A percentile compares a stretch with the other conserved stretches of the same genome.
phyloP scores from a whole-genome alignment of 1,284 basidiomycete genomes.

The Trametes pubescens region DNA sequence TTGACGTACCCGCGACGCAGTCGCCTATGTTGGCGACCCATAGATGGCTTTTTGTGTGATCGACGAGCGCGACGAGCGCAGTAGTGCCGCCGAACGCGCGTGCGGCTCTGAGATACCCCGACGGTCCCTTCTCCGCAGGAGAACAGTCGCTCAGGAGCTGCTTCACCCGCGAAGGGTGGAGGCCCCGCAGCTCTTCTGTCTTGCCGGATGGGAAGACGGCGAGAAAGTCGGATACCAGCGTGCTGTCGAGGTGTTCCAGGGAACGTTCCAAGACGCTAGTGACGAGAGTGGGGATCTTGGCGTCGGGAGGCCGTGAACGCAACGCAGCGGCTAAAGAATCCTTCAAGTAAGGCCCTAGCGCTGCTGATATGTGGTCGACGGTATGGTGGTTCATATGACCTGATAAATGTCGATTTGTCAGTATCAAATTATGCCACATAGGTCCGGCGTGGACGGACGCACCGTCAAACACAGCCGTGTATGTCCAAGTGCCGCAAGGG shows the following conservation, averaged over 20 bases:
- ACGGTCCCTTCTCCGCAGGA: conserved; percentile 33
- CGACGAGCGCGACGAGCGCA: conserved; percentile 61
- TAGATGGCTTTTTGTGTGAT: conserved; percentile 58
- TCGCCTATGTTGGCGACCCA: conserved; percentile 77
- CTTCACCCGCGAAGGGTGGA: conserved; percentile 39
- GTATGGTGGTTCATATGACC: conserved; percentile 70
- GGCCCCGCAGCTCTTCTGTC: conserved; percentile 31
- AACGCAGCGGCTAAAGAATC: conserved; percentile 51
- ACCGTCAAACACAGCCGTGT: conserved; percentile 72
- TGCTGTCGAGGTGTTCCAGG: conserved; percentile 51
- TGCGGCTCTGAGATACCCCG: conserved; percentile 45
- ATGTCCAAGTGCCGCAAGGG: conserved; percentile 62
- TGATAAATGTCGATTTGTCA: conserved; percentile 36
- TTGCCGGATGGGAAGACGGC: conserved; percentile 51
- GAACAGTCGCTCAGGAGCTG: conserved; percentile 38
- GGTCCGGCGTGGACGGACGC: conserved; percentile 20
- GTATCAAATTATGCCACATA: conserved; percentile 6
- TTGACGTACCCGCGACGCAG: conserved; percentile 64
- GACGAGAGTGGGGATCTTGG: conserved; percentile 48
- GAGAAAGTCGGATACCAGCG: conserved; percentile 55
- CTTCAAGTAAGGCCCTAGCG: conserved; percentile 56
- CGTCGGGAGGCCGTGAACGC: conserved; percentile 39
- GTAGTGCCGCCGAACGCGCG: conserved; percentile 71
- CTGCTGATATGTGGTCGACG: conserved; percentile 57
- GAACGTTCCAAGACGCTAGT: conserved; percentile 51